Conservation (phyloP, 345 rosid species). For the Dipteronia dyeriana region DNA sequence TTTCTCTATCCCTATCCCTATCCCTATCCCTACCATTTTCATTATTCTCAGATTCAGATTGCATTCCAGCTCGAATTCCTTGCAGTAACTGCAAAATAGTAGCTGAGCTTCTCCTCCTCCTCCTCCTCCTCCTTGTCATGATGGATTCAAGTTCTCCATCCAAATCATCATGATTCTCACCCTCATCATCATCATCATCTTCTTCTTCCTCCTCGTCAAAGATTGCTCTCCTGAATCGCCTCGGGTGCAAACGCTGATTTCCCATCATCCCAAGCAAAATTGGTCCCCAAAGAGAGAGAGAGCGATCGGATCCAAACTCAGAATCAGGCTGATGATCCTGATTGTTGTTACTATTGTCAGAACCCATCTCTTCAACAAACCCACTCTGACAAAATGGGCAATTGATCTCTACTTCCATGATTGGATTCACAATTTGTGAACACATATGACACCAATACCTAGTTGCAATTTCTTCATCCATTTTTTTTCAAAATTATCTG, state of each 20-base stretch:
- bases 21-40: constrained; percentile 42
- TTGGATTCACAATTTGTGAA: constrained; percentile 64
- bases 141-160: constrained; percentile 72
- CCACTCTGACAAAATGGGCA: constrained; percentile 80
- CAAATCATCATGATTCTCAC: constrained; percentile 41
- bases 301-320: constrained; percentile 70
- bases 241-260: constrained; percentile 44
- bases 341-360: constrained; percentile 19
- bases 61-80: constrained; percentile 75
- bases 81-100: constrained; percentile 74
- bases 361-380: constrained; percentile 52
- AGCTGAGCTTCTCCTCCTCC: constrained; percentile 73
- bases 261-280: constrained; percentile 87
- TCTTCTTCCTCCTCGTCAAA: constrained; percentile 56
- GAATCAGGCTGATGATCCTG: constrained; percentile 44
- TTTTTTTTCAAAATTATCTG: constrained; percentile 25
- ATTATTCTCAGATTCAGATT: constrained; percentile 59
- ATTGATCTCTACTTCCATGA: constrained; percentile 71
- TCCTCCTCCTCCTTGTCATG: constrained; percentile 47
- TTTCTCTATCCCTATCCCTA: constrained; percentile 34
- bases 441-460: constrained; percentile 75
- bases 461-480: constrained; percentile 53
- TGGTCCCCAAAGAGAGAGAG: constrained; percentile 83
- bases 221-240: constrained; percentile 56
- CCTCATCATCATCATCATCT: constrained; percentile 47